A percentile compares a stretch with the other conserved stretches of the same genome.
phyloP scores from a whole-genome alignment of 345 rosid species.

The Turritis glabra region DNA sequence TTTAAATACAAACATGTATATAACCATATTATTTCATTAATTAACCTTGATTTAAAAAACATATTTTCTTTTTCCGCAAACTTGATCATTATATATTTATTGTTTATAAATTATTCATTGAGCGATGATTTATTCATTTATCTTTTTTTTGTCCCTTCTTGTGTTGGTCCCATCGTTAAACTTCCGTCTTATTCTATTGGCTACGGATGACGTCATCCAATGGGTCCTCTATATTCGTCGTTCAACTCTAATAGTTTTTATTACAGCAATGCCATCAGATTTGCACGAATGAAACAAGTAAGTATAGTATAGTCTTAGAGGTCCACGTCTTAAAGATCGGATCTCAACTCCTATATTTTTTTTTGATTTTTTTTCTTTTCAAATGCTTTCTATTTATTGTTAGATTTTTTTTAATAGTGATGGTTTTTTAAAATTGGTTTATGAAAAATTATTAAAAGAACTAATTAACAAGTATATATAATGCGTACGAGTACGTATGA shows the following conservation, averaged over 20 bases:
- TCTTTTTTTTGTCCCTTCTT: not conserved
- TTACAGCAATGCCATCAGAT: conserved; percentile 12
- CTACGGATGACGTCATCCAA: not conserved
- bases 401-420: not conserved
- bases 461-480: not conserved
- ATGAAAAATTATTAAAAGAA: not conserved
- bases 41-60: no score
- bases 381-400: not conserved
- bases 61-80: no score
- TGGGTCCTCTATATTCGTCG: not conserved
- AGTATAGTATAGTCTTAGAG: not conserved
- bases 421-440: not conserved
- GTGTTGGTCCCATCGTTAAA: not conserved
- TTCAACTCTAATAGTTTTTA: not conserved
- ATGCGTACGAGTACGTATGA: not conserved
- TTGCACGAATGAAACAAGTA: conserved; percentile 28
- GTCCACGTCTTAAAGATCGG: conserved; percentile 28
- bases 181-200: conserved; percentile 1
- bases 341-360: conserved; percentile 25
- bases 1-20: not conserved
- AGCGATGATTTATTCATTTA: not conserved
- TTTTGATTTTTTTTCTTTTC: not conserved
- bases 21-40: not conserved
- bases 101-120: not conserved
- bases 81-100: no score